Percentiles rank a stretch among this genome's conserved stretches.
These are phyloP conservation scores for Glycine latifolia DNA, from an alignment of 306 rosid genomes.

Conservation along the genomic window DNA sequence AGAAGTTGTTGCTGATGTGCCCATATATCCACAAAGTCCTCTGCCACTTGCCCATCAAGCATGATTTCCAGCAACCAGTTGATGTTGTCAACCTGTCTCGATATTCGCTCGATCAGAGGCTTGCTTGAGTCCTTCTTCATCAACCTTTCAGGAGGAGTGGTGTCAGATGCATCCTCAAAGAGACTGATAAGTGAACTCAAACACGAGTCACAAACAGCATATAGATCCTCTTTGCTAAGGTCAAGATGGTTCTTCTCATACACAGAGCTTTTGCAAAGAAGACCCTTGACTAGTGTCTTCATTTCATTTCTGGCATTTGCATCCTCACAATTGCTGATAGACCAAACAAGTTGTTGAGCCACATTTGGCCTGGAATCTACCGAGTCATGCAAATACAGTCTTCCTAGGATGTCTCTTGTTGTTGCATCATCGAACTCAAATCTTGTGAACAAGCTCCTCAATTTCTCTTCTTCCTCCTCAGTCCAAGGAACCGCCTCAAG, in stretches of 20 bases:
- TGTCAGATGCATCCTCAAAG: conserved; percentile 5
- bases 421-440: conserved; percentile 13
- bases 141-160: neutral
- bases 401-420: neutral
- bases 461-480: conserved; percentile 21
- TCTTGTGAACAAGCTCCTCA: neutral
- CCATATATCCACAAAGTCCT: conserved; percentile 21
- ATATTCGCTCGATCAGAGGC: neutral
- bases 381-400: conserved; percentile 10
- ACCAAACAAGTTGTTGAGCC: conserved; percentile 1
- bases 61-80: conserved; percentile 21
- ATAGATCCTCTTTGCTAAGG: conserved; percentile 10
- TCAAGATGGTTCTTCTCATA: conserved; percentile 9
- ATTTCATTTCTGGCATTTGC: conserved; percentile 20
- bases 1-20: neutral
- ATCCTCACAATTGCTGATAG: conserved; percentile 5
- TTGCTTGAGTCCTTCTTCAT: neutral
- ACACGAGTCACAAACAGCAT: neutral
- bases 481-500: conserved; percentile 24
- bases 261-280: conserved; percentile 18
- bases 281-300: conserved; percentile 18
- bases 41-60: conserved; percentile 16
- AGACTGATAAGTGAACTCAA: conserved; percentile 3
- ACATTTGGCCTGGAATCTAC: neutral
- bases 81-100: conserved; percentile 11